Evolutionary conservation across 208 protist species (phyloP).

Genomic region (Trichomonas tenax): DNA sequence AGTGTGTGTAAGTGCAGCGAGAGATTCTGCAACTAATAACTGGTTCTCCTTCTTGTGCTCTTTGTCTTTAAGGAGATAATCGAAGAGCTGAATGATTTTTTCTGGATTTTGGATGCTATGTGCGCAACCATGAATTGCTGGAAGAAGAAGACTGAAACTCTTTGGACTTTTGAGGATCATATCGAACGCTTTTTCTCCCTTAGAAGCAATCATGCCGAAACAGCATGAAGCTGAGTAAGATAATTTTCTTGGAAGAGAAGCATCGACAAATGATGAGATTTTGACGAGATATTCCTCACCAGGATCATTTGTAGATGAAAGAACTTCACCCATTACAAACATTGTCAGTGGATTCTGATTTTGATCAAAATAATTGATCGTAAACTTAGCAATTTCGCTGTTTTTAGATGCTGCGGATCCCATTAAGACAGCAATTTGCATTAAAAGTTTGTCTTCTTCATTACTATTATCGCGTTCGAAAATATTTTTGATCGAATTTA

Average conservation of each 20-base stretch:
- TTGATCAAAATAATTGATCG: not conserved
- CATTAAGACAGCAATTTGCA: not conserved
- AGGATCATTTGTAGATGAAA: not conserved
- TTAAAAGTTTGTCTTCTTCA: not conserved
- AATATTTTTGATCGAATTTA: not conserved
- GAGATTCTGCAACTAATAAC: not conserved
- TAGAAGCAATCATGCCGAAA: not conserved
- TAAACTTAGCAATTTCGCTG: not conserved
- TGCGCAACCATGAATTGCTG: not conserved
- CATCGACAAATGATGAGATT: not conserved
- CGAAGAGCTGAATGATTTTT: not conserved
- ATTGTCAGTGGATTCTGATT: not conserved
- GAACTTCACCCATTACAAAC: not conserved
- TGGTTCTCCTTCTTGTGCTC: not conserved
- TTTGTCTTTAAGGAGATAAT: not conserved
- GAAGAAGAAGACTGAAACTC: not conserved
- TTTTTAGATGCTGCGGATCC: not conserved
- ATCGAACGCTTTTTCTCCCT: not conserved
- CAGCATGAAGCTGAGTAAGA: not conserved
- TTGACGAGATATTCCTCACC: not conserved
- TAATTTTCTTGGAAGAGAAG: not conserved
- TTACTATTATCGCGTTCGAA: not conserved
- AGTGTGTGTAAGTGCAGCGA: not conserved
- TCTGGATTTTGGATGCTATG: not conserved
- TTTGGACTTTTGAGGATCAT: not conserved